Evolutionary conservation across 257 asterid genomes (phyloP).

Genomic region (Nicotiana obtusifolia): DNA sequence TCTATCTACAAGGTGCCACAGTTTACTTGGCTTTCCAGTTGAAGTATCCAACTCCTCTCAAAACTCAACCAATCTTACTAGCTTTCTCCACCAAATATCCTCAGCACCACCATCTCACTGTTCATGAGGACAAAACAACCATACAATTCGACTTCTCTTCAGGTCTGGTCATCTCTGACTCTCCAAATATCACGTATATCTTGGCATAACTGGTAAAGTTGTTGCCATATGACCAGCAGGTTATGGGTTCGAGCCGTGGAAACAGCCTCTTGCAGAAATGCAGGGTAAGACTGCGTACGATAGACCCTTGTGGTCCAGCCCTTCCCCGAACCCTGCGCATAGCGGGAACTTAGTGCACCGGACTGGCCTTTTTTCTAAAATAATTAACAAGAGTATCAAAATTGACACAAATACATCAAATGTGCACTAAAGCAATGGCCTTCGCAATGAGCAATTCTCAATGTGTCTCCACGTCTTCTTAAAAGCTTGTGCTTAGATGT

Average conservation of each 20-base stretch:
- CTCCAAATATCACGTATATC: not conserved
- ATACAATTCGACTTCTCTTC: constrained; percentile 61
- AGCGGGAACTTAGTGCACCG: no score
- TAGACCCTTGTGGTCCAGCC: no score
- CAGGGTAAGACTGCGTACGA: no score
- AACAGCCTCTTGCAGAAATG: no score
- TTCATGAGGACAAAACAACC: constrained; percentile 72
- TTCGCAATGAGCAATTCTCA: not conserved
- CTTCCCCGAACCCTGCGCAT: no score
- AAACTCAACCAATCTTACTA: constrained; percentile 58
- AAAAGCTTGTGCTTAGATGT: not conserved
- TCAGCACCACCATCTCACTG: constrained; percentile 65
- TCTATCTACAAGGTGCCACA: constrained; percentile 50
- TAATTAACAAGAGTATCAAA: not conserved
- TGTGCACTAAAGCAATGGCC: not conserved
- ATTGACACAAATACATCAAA: not conserved
- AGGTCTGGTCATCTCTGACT: constrained; percentile 29
- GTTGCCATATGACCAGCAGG: no score
- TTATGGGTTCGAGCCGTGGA: no score
- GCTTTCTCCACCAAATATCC: constrained; percentile 74
- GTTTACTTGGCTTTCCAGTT: constrained; percentile 80
- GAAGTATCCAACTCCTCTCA: constrained; percentile 47
- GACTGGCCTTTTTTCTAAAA: not conserved
- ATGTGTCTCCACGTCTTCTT: not conserved
- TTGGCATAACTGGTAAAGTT: no score